These are phyloP conservation scores for Telfairia occidentalis DNA, from an alignment of 331 rosid genomes.

Conservation along the genomic window DNA sequence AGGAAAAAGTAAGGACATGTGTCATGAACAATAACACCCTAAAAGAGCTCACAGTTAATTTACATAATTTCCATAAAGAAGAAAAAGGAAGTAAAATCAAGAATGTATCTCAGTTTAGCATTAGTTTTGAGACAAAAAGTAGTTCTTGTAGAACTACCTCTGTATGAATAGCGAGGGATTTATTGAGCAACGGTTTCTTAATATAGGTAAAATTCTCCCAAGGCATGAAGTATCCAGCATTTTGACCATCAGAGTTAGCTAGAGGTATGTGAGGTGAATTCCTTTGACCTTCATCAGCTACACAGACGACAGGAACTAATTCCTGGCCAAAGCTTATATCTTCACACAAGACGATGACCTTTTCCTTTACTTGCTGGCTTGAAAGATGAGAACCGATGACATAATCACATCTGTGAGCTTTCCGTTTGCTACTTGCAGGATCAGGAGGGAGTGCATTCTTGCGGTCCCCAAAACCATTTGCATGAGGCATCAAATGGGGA, in stretches of 20 bases:
- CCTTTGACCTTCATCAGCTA: constrained; percentile 48
- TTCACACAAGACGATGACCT: constrained; percentile 47
- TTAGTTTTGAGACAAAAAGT: constrained; percentile 14
- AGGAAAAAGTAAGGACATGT: not conserved
- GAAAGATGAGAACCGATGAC: constrained; percentile 42
- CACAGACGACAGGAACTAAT: constrained; percentile 62
- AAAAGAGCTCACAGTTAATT: not conserved
- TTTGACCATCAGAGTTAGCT: constrained; percentile 30
- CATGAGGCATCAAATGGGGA: constrained; percentile 45
- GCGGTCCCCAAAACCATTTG: constrained; percentile 24
- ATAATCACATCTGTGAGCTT: constrained; percentile 68
- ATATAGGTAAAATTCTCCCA: constrained; percentile 76
- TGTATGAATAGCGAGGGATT: constrained; percentile 45
- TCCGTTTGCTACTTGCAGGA: constrained; percentile 43
- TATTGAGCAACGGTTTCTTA: constrained; percentile 58
- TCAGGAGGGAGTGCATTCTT: constrained; percentile 23
- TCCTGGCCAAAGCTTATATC: constrained; percentile 94
- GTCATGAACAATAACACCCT: not conserved
- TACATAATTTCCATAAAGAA: not conserved
- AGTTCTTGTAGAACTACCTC: constrained; percentile 45
- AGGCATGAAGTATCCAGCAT: constrained; percentile 33
- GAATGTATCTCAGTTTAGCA: not conserved
- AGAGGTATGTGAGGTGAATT: constrained; percentile 34
- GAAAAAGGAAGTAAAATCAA: not conserved
- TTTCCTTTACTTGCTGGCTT: constrained; percentile 35